phyloP scores from a whole-genome alignment of 73 alveolate species.

The Paramecium caudatum region DNA sequence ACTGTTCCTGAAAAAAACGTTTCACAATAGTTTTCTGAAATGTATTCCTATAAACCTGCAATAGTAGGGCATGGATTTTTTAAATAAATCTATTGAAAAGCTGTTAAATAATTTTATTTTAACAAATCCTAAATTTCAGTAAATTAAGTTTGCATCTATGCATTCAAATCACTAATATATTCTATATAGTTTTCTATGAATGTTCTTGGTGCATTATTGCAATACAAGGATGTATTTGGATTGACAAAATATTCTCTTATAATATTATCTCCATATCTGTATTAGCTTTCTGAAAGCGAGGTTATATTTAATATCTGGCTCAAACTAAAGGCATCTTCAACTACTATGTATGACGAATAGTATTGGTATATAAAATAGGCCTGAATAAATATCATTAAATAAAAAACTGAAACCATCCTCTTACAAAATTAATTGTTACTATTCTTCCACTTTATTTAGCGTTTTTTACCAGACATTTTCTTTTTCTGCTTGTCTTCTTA shows the following conservation, averaged over 20 bases:
- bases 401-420: background rate
- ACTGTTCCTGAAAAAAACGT: background rate
- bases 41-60: background rate
- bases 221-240: background rate
- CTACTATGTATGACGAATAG: background rate
- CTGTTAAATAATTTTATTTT: background rate
- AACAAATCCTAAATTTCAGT: conserved; percentile 20
- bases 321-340: background rate
- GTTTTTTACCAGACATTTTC: background rate
- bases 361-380: background rate
- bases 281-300: background rate
- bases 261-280: conserved; percentile 12
- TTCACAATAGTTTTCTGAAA: background rate
- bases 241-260: conserved; percentile 7
- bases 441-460: background rate
- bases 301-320: background rate
- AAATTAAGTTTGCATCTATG: background rate
- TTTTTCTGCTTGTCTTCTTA: conserved; percentile 36
- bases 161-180: background rate
- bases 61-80: conserved; percentile 5
- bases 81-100: background rate
- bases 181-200: background rate
- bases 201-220: background rate
- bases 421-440: background rate
- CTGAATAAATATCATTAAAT: background rate